Evolutionary conservation across 768 basidiomycete genomes (phyloP).

Genomic region (Leccinum aurantiacum): DNA sequence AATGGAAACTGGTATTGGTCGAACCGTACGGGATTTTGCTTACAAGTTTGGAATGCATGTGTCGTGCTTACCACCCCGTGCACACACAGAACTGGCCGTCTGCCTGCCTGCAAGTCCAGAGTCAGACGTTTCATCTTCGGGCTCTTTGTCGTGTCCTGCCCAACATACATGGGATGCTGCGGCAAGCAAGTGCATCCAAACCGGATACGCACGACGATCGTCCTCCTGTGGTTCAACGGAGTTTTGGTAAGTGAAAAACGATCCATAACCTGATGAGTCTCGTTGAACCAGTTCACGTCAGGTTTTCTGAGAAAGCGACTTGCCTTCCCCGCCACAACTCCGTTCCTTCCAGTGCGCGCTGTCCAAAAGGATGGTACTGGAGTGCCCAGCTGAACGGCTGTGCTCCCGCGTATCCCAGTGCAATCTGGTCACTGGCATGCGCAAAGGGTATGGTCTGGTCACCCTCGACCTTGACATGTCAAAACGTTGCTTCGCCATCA

Average conservation of each 20-base stretch:
- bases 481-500: slow-evolving; percentile 31
- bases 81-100: slow-evolving; percentile 12
- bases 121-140: neutral
- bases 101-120: slow-evolving; percentile 13
- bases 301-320: slow-evolving; percentile 14
- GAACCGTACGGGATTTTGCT: slow-evolving; percentile 7
- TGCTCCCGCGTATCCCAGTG: slow-evolving; percentile 14
- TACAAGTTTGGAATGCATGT: neutral
- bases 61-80: neutral
- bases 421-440: slow-evolving; percentile 31
- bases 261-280: neutral
- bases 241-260: slow-evolving; percentile 11
- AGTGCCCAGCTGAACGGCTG: slow-evolving; percentile 4
- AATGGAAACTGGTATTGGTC: slow-evolving; percentile 19
- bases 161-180: slow-evolving; percentile 8
- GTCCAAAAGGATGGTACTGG: slow-evolving; percentile 24
- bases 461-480: slow-evolving; percentile 41
- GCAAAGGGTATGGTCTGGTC: slow-evolving; percentile 47
- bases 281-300: neutral
- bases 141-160: slow-evolving; percentile 8
- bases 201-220: neutral
- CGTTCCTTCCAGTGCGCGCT: neutral
- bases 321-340: slow-evolving; percentile 11
- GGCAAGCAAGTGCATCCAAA: slow-evolving; percentile 4
- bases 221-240: slow-evolving; percentile 3